Evolutionary conservation across 768 basidiomycete genomes (phyloP).

Genomic region (Mycena olivaceomarginata): DNA sequence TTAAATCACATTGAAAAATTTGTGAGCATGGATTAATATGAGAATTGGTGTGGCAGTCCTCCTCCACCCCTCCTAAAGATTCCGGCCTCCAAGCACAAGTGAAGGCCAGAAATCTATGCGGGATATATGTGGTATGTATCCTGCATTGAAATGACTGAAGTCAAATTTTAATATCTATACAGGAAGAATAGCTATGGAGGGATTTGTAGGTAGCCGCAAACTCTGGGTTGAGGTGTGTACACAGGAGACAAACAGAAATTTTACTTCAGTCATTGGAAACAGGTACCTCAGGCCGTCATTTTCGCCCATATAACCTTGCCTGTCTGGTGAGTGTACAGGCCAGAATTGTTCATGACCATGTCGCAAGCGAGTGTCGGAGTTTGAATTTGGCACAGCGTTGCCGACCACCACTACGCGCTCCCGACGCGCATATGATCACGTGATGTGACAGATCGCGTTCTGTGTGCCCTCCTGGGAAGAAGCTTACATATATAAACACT

Average conservation of each 20-base stretch:
- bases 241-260: background rate
- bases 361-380: slow-evolving; percentile 1
- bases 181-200: background rate
- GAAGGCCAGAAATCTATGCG: background rate
- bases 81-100: background rate
- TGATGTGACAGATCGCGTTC: no score
- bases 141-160: background rate
- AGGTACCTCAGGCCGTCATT: background rate
- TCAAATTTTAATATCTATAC: background rate
- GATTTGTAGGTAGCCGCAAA: background rate
- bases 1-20: no score
- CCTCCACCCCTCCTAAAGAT: background rate
- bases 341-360: background rate
- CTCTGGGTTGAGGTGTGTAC: background rate
- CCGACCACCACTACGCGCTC: slow-evolving; percentile 17
- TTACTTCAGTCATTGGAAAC: background rate
- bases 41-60: background rate
- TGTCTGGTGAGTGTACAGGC: background rate
- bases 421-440: no score
- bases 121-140: background rate
- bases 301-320: background rate
- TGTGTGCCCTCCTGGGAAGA: no score
- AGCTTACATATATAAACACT: no score
- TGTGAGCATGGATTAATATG: no score
- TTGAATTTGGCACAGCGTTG: slow-evolving; percentile 8